Percentiles rank a stretch among this genome's conserved stretches.
Evolutionary conservation across 768 basidiomycete genomes (phyloP).

Genomic region (Candolleomyces eurysporus): DNA sequence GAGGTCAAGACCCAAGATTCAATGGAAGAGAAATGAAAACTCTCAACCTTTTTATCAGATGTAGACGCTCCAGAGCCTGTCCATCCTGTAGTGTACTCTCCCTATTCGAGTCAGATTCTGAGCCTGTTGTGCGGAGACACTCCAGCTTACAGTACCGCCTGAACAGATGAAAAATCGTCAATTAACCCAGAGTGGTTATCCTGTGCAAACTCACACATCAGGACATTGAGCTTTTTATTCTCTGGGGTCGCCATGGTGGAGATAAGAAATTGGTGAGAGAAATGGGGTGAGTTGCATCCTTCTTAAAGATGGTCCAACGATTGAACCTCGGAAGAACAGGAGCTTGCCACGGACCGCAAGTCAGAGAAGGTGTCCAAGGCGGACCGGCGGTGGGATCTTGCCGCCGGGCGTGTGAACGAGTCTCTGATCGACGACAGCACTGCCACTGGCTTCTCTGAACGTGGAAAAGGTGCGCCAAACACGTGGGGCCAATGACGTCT

Average conservation of each 20-base stretch:
- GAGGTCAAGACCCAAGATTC: background rate
- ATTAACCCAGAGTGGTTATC: background rate
- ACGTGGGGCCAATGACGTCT: conserved; percentile 2
- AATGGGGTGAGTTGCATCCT: background rate
- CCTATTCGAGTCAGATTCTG: conserved; percentile 31
- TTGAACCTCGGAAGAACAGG: conserved; percentile 2
- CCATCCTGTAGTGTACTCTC: conserved; percentile 96
- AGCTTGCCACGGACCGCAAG: background rate
- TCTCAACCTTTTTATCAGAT: conserved; percentile 85
- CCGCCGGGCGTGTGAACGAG: background rate
- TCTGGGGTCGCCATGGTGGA: conserved; percentile 39
- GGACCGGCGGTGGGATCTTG: background rate
- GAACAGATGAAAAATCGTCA: background rate
- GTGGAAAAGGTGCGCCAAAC: background rate
- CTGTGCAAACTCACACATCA: conserved; percentile 64
- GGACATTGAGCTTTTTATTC: conserved; percentile 55
- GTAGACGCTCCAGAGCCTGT: conserved; percentile 88
- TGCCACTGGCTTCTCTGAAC: background rate
- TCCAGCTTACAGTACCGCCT: conserved; percentile 39
- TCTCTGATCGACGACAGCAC: background rate
- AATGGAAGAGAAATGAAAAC: conserved; percentile 8
- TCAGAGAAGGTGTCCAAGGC: background rate
- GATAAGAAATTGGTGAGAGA: background rate
- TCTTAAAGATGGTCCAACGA: background rate
- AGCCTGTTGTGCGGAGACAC: background rate